Conservation (phyloP, 768 basidiomycete genomes). For the Russula sp. region DNA sequence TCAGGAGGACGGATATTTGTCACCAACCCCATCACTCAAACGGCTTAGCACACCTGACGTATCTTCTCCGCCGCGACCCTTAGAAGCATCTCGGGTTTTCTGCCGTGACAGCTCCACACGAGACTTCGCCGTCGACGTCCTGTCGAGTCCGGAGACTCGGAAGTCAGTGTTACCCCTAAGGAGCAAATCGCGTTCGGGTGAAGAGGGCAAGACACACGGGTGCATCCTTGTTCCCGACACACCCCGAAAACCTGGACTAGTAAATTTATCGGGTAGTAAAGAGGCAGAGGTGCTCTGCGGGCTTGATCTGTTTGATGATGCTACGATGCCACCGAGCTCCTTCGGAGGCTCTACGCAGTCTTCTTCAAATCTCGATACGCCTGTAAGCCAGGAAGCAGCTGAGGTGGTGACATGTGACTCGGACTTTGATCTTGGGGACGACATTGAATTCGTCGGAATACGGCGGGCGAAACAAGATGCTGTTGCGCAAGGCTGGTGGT, state of each 20-base stretch:
- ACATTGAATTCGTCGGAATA: constrained; percentile 25
- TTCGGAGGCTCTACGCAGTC: constrained; percentile 17
- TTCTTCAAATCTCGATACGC: constrained; percentile 18
- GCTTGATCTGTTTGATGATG: constrained; percentile 12
- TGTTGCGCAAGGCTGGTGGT: constrained; percentile 45
- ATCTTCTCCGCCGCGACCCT: constrained; percentile 52
- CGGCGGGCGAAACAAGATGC: constrained; percentile 28
- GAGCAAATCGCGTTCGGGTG: constrained; percentile 12
- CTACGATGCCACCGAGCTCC: constrained; percentile 7
- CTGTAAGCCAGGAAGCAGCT: constrained; percentile 4
- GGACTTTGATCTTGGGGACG: constrained; percentile 21
- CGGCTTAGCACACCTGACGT: constrained; percentile 49
- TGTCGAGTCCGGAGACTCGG: constrained; percentile 40
- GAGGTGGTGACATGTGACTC: constrained; percentile 1
- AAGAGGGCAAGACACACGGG: not conserved
- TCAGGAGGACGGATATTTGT: constrained; percentile 80
- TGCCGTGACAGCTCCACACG: constrained; percentile 16
- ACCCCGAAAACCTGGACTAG: constrained; percentile 10
- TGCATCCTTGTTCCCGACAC: constrained; percentile 10
- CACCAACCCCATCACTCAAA: constrained; percentile 50
- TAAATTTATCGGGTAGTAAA: not conserved
- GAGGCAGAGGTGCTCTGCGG: not conserved
- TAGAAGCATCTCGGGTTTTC: constrained; percentile 18
- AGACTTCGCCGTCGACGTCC: constrained; percentile 46
- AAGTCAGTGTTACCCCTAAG: constrained; percentile 5